These are phyloP conservation scores for Russula dissimulans DNA, from an alignment of 768 basidiomycete species.

Conservation along the genomic window DNA sequence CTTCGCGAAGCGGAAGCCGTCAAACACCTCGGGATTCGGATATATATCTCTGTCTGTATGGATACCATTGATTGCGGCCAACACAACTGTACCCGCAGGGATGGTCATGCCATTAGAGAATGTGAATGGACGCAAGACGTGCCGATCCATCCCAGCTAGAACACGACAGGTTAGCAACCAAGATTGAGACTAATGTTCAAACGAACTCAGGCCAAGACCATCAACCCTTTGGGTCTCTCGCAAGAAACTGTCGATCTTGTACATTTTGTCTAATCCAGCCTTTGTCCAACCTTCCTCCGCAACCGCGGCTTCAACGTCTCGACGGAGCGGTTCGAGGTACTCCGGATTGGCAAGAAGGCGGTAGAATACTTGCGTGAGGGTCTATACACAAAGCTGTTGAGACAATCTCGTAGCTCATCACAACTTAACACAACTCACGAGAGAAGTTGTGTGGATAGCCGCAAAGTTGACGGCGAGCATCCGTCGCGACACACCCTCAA, in stretches of 20 bases:
- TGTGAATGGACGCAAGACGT: conserved; percentile 22
- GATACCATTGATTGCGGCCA: conserved; percentile 26
- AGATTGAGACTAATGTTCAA: background rate
- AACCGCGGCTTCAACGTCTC: background rate
- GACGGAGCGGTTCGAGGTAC: background rate
- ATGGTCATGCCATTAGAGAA: conserved; percentile 30
- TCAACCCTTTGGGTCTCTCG: background rate
- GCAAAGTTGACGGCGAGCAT: background rate
- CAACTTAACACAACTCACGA: background rate
- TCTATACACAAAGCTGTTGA: background rate
- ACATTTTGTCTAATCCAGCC: background rate
- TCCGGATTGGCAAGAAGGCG: background rate
- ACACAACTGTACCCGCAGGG: conserved; percentile 32
- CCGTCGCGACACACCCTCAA: background rate
- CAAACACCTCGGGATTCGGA: conserved; percentile 32
- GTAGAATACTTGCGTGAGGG: background rate
- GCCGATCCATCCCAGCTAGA: conserved; percentile 19
- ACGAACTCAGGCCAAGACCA: background rate
- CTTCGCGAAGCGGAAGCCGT: conserved; percentile 34
- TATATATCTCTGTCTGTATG: conserved; percentile 36
- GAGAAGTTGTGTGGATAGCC: background rate
- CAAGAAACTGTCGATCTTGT: background rate
- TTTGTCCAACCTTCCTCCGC: background rate
- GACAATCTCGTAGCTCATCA: background rate
- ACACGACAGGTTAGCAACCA: background rate